phyloP scores from a whole-genome alignment of 805 yeast species.

The Cyberlindnera petersonii region DNA sequence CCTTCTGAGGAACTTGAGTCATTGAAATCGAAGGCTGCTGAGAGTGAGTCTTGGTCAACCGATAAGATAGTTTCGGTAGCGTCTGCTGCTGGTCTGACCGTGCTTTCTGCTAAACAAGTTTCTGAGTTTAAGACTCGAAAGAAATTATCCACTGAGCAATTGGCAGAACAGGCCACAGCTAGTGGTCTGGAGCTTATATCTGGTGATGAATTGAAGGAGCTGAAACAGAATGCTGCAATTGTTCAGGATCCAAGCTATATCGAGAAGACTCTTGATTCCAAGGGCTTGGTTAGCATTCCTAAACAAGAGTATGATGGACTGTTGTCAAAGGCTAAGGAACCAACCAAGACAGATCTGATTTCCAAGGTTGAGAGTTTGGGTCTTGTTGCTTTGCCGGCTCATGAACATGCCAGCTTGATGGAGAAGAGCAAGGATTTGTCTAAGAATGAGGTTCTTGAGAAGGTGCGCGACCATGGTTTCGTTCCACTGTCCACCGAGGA shows the following conservation, averaged over 20 bases:
- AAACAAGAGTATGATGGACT: slow-evolving; percentile 20
- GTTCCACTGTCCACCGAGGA: slow-evolving; percentile 18
- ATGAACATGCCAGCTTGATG: not conserved
- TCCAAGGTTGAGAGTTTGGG: slow-evolving; percentile 28
- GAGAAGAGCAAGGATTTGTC: slow-evolving; percentile 5
- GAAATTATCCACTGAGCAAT: not conserved
- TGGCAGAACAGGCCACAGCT: slow-evolving; percentile 1
- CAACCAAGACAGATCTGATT: slow-evolving; percentile 9
- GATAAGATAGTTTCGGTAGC: slow-evolving; percentile 6
- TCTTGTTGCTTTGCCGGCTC: slow-evolving; percentile 23
- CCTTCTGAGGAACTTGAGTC: slow-evolving; percentile 3
- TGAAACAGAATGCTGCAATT: slow-evolving; percentile 4
- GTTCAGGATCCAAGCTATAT: not conserved
- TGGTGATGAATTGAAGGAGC: slow-evolving; percentile 1
- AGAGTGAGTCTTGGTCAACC: not conserved
- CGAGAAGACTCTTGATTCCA: slow-evolving; percentile 1
- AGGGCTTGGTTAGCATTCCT: slow-evolving; percentile 23
- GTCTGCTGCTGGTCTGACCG: slow-evolving; percentile 9
- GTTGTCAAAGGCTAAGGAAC: slow-evolving; percentile 5
- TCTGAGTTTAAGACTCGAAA: slow-evolving; percentile 1
- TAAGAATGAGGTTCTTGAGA: slow-evolving; percentile 10
- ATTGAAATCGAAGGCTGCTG: slow-evolving; percentile 6
- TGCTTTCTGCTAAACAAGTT: not conserved
- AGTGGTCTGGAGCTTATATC: slow-evolving; percentile 3
- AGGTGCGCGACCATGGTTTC: slow-evolving; percentile 30